Percentiles rank a stretch among this genome's conserved stretches.
These are phyloP conservation scores for Tetrapisispora phaffii DNA, from an alignment of 805 yeast species.

Conservation along the genomic window DNA sequence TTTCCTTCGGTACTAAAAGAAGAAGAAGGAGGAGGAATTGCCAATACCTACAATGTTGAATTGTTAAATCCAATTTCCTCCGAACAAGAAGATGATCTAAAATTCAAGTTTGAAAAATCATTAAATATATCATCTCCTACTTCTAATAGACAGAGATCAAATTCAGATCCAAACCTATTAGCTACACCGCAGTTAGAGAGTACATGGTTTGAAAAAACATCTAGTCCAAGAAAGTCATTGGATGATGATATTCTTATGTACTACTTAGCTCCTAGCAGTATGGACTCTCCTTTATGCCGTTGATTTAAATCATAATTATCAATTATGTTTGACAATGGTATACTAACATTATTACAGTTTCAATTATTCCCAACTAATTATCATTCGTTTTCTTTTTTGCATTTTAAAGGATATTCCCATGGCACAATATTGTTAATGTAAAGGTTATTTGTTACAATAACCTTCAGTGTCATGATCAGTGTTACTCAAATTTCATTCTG, in stretches of 20 bases:
- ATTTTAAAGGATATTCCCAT: not conserved
- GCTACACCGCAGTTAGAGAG: slow-evolving; percentile 13
- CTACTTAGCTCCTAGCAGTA: slow-evolving; percentile 21
- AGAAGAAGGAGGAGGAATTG: not conserved
- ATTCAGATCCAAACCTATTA: slow-evolving; percentile 14
- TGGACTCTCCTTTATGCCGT: slow-evolving; percentile 11
- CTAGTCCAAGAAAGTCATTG: not conserved
- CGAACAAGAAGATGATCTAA: not conserved
- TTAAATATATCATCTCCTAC: not conserved
- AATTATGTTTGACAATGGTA: not conserved
- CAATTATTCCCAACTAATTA: not conserved
- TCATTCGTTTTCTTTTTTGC: not conserved
- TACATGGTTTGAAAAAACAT: slow-evolving; percentile 9
- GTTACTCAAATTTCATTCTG: not conserved
- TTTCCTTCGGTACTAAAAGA: slow-evolving; percentile 27
- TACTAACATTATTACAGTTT: not conserved
- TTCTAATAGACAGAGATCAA: slow-evolving; percentile 4
- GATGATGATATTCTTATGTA: slow-evolving; percentile 25
- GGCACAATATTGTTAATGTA: not conserved
- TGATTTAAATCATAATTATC: not conserved
- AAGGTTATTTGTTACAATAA: not conserved
- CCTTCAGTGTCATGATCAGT: not conserved
- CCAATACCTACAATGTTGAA: not conserved
- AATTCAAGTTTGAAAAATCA: not conserved
- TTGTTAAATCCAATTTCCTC: not conserved